A percentile compares a stretch with the other conserved stretches of the same genome.
Conservation (phyloP, 352 stramenopile genomes). For the Phytophthora foliorum region DNA sequence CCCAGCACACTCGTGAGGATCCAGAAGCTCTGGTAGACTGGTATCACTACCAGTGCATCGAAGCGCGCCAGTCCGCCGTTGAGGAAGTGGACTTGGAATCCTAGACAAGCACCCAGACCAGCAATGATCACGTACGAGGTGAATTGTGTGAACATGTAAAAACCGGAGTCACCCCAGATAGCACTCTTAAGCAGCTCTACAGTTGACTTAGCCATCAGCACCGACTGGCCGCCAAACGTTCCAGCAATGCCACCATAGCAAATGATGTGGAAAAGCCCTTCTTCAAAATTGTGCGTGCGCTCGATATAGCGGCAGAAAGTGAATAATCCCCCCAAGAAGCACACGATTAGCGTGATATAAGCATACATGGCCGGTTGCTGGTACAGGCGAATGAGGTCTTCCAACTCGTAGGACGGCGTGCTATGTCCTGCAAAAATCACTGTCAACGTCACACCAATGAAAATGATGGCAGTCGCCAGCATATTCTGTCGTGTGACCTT, state of each 20-base stretch:
- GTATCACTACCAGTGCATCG: conserved; percentile 90
- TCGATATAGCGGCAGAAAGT: conserved; percentile 78
- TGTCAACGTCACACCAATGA: conserved; percentile 88
- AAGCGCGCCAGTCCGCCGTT: conserved; percentile 92
- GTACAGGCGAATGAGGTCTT: conserved; percentile 88
- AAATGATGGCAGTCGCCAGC: conserved; percentile 90
- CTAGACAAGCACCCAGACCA: conserved; percentile 71
- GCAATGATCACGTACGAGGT: conserved; percentile 87
- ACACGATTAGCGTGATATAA: conserved; percentile 82
- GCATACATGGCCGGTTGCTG: conserved; percentile 84
- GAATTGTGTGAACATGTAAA: conserved; percentile 80
- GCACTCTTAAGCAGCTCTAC: conserved; percentile 92
- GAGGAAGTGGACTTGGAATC: conserved; percentile 90
- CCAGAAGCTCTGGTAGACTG: conserved; percentile 94
- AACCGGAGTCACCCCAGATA: conserved; percentile 82
- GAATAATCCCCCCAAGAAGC: conserved; percentile 75
- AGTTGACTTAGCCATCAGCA: conserved; percentile 91
- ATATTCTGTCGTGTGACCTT: conserved; percentile 87
- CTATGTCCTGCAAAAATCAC: conserved; percentile 91
- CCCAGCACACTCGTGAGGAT: conserved; percentile 92
- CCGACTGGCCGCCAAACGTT: conserved; percentile 90
- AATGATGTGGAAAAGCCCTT: conserved; percentile 83
- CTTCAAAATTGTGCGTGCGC: conserved; percentile 72
- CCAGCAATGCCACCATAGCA: conserved; percentile 91
- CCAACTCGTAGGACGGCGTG: conserved; percentile 87